Base-by-base conservation (phyloP, 306 rosid species). In the Purshia tridentata region DNA sequence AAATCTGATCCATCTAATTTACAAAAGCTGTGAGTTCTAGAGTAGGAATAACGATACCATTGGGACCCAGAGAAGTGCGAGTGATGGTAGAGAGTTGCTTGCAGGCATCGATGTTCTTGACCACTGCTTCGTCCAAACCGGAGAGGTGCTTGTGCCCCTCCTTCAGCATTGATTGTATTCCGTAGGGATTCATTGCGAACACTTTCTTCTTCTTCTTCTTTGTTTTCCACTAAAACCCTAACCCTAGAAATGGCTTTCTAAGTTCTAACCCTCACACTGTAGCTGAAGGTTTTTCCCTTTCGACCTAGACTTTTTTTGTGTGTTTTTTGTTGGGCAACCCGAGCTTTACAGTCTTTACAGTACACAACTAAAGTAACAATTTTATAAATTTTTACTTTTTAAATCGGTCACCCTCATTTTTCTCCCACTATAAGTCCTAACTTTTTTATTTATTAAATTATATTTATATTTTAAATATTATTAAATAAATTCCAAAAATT, bases 101-200 rank as follows among this genome's bases (percentile, higher is more conserved):
- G 97, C 93, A 89, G 70, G 98, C 98, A 1, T 94, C 97, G 76
- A 91, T 91, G 90, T 94, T 94, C 84, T 94, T 91, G 81, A 88
- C 81, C 47, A 94, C 97, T 2, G 98, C 98, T 86, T 94, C 98
- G 65, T 94, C 97, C 65, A 94, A 92, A 60, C 98, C 98, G 3
- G 97, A 89, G 70, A 91, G 78, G 68, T 91, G 97, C 62, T 88
- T 91, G 88, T 91, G 92, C 5, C 98, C 98, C 58, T 93, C 98
- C 82, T 93, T 93, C 19, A 93, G 85, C 98, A 93, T 93, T 1
- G 98, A 84, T 78, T 93, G 98, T 4, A 93, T 82, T 41, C 98
- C 98, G 66, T 88, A 87, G 9, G 91, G 68, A 78, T 79, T 88
- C 70, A 89, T 72, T 82, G 72, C 81, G 77, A 86, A 81, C 29